Evolutionary conservation across 169 alveolate species (phyloP), one percentile per base, ranked within the genome.

Genomic region (Perkinsus olseni): DNA sequence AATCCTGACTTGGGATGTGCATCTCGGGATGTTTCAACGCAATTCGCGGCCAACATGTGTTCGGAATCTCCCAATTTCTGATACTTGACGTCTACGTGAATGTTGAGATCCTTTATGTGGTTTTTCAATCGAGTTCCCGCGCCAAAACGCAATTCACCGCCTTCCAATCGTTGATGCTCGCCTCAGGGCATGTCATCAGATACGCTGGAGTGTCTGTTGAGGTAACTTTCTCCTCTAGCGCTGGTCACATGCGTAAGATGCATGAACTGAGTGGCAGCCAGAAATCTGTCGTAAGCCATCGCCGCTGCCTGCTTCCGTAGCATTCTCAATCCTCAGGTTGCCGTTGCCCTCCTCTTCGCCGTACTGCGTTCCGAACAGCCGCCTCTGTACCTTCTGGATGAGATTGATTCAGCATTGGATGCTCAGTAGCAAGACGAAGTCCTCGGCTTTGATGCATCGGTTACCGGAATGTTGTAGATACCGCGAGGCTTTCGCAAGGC

Each of bases 401-500:
- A 94, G 91, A 45, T 94, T 62, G 96, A 94, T 91, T 95, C 96
- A 20, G 94, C 94, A 39, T 92, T 94, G 91, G 96, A 94, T 50
- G 94, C 93, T 91, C 94, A 92, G 92, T 94, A 94, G 17, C 24
- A 45, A 10, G 17, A 6, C 17, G 17, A 6, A 45, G 6, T 10
- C 62, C 17, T 45, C 62, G 6, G n/a, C n/a, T n/a, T n/a, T n/a
- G n/a, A n/a, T 45, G 62, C 17, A 17, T 45, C 17, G 62, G 62
- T 17, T 45, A 45, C 24, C 62, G 24, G n/a, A n/a, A n/a, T 45
- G 62, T 17, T 10, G 6, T 17, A 45, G 62, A 17, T 45, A 45
- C 62, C 62, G 62, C 62, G 62, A 45, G 62, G 62, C 62, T 10
- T 45, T 45, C 62, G 62, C 62, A 6, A 45, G 62, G 62, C 62